Percentiles rank a stretch among this genome's conserved stretches.
These are phyloP conservation scores for Aspergillus latus DNA, from an alignment of 2,329 filamentous ascomycete species.

Conservation along the genomic window DNA sequence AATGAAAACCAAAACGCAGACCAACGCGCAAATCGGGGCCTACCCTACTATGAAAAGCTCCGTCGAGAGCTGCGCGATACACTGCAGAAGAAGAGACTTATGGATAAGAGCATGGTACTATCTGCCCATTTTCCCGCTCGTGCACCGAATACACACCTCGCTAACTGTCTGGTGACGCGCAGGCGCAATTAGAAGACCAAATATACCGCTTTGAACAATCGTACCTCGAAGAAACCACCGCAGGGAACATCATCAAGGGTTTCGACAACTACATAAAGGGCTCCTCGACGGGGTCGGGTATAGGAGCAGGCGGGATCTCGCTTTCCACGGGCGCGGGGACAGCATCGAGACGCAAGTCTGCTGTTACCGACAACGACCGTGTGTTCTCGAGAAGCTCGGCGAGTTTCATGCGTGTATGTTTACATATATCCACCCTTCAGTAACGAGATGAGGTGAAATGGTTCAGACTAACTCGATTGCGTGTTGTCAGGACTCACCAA, in stretches of 20 bases:
- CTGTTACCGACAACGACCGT: slow-evolving; percentile 47
- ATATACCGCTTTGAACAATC: slow-evolving; percentile 81
- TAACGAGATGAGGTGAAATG: too few relatives aligned
- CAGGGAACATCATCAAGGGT: slow-evolving; percentile 93
- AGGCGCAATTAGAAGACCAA: slow-evolving; percentile 69
- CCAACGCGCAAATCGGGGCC: slow-evolving; percentile 40
- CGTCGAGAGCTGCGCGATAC: slow-evolving; percentile 66
- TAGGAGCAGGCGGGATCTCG: slow-evolving; percentile 34
- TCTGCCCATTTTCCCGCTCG: slow-evolving; percentile 17
- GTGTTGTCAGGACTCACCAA: slow-evolving; percentile 41
- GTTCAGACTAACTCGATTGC: slow-evolving; percentile 3
- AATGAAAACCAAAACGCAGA: slow-evolving; percentile 31
- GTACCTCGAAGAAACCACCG: slow-evolving; percentile 85
- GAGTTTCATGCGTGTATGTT: slow-evolving; percentile 47
- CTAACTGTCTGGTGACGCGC: background rate
- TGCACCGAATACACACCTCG: background rate
- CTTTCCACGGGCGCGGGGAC: slow-evolving; percentile 25
- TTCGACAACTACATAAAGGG: slow-evolving; percentile 99
- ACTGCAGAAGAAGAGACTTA: slow-evolving; percentile 62
- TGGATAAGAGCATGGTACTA: slow-evolving; percentile 59
- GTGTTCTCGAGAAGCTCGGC: slow-evolving; percentile 52
- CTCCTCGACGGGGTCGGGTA: slow-evolving; percentile 53
- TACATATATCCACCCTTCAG: background rate
- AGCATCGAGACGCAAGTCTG: slow-evolving; percentile 44
- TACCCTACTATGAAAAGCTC: slow-evolving; percentile 72